Percentiles rank a stretch among this genome's conserved stretches.
phyloP scores from a whole-genome alignment of 148 eudicot species.

The Cornus florida region DNA sequence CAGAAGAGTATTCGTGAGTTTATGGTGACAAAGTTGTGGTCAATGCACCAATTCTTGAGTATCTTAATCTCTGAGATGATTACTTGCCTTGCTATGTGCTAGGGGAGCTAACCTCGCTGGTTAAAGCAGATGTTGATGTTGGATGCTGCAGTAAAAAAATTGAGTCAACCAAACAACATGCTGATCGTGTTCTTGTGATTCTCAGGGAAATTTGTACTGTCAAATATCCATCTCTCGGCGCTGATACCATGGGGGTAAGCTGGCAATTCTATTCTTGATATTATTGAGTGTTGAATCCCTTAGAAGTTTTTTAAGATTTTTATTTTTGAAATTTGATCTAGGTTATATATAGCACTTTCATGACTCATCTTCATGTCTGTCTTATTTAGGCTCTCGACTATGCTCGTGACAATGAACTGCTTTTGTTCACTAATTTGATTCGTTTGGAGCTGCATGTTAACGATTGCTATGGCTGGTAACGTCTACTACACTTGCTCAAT shows the following conservation, averaged over 20 bases:
- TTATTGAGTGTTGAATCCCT: not conserved
- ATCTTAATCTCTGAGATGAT: not conserved
- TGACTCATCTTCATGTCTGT: not conserved
- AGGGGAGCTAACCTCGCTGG: not conserved
- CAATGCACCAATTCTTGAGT: constrained; percentile 14
- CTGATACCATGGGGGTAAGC: constrained; percentile 4
- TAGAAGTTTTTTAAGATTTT: not conserved
- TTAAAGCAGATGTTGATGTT: constrained; percentile 14
- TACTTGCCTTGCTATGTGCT: constrained; percentile 1
- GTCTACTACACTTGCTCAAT: constrained; percentile 6
- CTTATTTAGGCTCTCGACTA: constrained; percentile 6
- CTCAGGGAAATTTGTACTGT: constrained; percentile 4
- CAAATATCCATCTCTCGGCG: not conserved
- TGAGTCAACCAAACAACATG: not conserved
- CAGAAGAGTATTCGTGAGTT: too few species aligned
- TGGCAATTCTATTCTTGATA: not conserved
- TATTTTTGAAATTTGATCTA: too few species aligned
- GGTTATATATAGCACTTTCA: too few species aligned
- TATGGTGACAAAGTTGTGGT: not conserved
- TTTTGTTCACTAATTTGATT: constrained; percentile 15
- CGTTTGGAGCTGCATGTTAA: constrained; percentile 7
- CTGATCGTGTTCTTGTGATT: constrained; percentile 5
- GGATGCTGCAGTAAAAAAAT: not conserved
- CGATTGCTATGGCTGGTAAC: not conserved
- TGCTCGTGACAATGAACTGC: constrained; percentile 5